Percentiles rank a stretch among this genome's conserved stretches.
Conservation (phyloP, 2,329 filamentous ascomycete genomes). For the Ceratocystiopsis brevicomis region DNA sequence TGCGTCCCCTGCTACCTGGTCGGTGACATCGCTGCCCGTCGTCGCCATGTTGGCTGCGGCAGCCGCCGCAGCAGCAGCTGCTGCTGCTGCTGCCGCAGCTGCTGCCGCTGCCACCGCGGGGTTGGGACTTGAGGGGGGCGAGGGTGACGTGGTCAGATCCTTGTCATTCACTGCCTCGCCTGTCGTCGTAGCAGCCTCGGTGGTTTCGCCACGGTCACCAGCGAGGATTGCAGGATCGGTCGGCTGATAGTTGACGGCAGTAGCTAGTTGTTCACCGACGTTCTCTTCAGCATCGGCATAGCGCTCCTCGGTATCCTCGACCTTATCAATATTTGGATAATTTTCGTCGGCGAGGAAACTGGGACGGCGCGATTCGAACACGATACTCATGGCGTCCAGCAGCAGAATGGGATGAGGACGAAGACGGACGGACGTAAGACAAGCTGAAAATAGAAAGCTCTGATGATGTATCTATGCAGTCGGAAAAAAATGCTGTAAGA, state of each 20-base stretch:
- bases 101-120: slow-evolving; percentile 6
- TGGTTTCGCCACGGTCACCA: not conserved
- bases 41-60: no score
- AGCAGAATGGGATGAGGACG: not conserved
- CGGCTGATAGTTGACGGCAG: slow-evolving; percentile 7
- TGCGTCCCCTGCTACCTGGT: no score
- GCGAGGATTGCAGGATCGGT: slow-evolving; percentile 7
- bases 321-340: slow-evolving; percentile 11
- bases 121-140: not conserved
- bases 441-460: not conserved
- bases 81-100: not conserved
- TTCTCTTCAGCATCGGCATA: slow-evolving; percentile 7
- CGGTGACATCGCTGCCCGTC: no score
- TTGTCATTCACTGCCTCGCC: slow-evolving; percentile 1
- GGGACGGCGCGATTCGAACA: slow-evolving; percentile 8
- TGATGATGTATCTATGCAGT: no score
- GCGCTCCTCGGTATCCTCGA: slow-evolving; percentile 7
- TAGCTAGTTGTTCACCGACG: slow-evolving; percentile 8
- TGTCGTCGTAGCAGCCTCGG: not conserved
- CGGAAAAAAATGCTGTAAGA: not conserved
- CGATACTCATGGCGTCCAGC: slow-evolving; percentile 8
- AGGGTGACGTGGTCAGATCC: not conserved
- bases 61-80: not conserved
- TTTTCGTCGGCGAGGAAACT: slow-evolving; percentile 9
- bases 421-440: not conserved